Conservation (phyloP, 1,139 yeast species). For the Sugiyamaella pinicola region DNA sequence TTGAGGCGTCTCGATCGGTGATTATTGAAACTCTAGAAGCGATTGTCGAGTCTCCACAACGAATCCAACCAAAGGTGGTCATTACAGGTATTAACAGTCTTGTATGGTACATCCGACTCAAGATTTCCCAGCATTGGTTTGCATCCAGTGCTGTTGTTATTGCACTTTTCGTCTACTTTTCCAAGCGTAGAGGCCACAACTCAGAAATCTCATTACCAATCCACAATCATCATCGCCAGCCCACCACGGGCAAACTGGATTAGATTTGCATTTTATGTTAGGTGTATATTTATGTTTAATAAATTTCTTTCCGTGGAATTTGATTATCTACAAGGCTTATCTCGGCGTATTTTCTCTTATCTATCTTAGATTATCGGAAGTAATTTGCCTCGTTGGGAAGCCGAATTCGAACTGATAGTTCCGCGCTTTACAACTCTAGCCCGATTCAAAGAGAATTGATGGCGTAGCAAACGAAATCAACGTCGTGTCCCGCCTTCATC, state of each 20-base stretch:
- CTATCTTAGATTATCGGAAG: no score
- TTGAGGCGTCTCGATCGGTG: conserved; percentile 35
- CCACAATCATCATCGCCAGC: conserved; percentile 7
- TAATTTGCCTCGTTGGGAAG: no score
- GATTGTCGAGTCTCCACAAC: conserved; percentile 32
- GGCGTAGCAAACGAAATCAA: no score
- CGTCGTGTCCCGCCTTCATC: no score
- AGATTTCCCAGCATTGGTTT: conserved; percentile 21
- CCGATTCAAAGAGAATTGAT: no score
- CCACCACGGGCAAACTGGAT: conserved; percentile 17
- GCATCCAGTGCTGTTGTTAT: conserved; percentile 6
- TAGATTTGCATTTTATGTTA: conserved; percentile 5
- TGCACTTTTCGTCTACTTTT: conserved; percentile 14
- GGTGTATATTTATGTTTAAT: background rate
- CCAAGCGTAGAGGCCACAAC: conserved; percentile 3
- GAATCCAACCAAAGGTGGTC: conserved; percentile 34
- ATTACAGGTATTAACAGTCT: conserved; percentile 29
- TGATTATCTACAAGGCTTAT: no score
- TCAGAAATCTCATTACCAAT: conserved; percentile 4
- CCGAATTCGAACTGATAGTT: no score
- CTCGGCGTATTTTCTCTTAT: no score
- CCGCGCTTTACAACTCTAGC: no score
- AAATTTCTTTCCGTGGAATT: no score
- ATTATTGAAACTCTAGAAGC: conserved; percentile 38
- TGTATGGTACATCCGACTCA: conserved; percentile 23